Evolutionary conservation across 371 early-diverging fungal species (phyloP).

Genomic region (Paraphysoderma sedebokerense): DNA sequence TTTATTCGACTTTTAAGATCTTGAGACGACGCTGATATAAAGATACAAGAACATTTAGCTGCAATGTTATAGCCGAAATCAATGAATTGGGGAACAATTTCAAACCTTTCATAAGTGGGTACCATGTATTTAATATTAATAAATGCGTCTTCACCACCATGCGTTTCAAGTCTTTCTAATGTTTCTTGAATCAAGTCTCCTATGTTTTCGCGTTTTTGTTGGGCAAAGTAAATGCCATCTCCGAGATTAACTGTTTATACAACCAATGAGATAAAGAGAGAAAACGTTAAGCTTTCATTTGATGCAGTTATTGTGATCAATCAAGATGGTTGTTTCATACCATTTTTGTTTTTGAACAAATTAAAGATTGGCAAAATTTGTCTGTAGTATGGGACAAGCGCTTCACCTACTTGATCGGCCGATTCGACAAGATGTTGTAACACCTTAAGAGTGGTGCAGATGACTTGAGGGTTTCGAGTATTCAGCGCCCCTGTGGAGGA

Average conservation of each 20-base stretch:
- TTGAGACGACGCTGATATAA: too few relatives aligned
- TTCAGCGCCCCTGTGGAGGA: conserved; percentile 26
- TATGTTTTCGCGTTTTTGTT: conserved; percentile 38
- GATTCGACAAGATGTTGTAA: conserved; percentile 37
- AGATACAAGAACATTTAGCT: too few relatives aligned
- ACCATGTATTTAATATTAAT: conserved; percentile 45
- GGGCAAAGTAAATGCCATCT: conserved; percentile 37
- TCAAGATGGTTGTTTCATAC: conserved; percentile 6
- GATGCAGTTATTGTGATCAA: background rate
- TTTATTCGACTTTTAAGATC: too few relatives aligned
- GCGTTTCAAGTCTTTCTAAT: conserved; percentile 35
- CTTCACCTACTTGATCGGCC: conserved; percentile 38
- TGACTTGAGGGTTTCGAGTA: conserved; percentile 33
- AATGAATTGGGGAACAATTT: background rate
- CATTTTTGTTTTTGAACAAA: conserved; percentile 37
- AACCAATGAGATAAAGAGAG: background rate
- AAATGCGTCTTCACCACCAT: conserved; percentile 39
- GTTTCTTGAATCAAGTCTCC: conserved; percentile 40
- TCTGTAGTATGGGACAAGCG: conserved; percentile 36
- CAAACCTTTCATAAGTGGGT: conserved; percentile 10
- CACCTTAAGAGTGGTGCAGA: conserved; percentile 33
- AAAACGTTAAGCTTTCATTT: background rate
- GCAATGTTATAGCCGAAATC: too few relatives aligned
- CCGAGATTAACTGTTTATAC: conserved; percentile 26
- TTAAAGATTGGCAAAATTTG: conserved; percentile 38